phyloP scores from a whole-genome alignment of 2,329 filamentous ascomycete species.

The Fusarium xyrophilum region DNA sequence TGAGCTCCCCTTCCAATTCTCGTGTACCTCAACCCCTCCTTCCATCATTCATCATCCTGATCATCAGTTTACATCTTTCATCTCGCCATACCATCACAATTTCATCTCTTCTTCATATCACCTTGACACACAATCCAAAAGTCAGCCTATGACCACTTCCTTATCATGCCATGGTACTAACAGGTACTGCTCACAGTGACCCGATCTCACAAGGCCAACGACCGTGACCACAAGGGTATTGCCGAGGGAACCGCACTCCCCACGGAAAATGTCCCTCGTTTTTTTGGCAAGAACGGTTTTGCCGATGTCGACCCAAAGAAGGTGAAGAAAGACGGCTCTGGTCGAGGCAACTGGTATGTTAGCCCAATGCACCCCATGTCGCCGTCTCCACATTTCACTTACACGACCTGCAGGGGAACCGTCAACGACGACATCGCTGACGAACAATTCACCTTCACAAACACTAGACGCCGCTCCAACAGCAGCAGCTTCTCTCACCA shows the following conservation, averaged over 20 bases:
- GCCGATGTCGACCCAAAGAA: conserved; percentile 85
- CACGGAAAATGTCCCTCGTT: conserved; percentile 82
- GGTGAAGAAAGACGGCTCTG: conserved; percentile 94
- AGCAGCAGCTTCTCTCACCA: conserved; percentile 76
- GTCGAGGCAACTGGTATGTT: conserved; percentile 91
- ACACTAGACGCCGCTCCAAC: conserved; percentile 91
- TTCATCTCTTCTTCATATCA: background rate
- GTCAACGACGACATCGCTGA: conserved; percentile 85
- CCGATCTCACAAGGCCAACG: conserved; percentile 94
- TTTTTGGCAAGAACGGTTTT: conserved; percentile 88
- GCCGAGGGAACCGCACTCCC: conserved; percentile 74
- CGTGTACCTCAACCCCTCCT: conserved; percentile 28
- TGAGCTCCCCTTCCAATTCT: conserved; percentile 18
- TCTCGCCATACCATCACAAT: conserved; percentile 1
- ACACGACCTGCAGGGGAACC: conserved; percentile 69
- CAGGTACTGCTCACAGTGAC: conserved; percentile 71
- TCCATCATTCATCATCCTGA: conserved; percentile 26
- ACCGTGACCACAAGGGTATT: conserved; percentile 84
- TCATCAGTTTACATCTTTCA: conserved; percentile 12
- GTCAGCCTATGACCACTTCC: conserved; percentile 23
- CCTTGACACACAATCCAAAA: conserved; percentile 17
- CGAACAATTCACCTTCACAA: conserved; percentile 81
- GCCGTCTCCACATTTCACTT: conserved; percentile 14
- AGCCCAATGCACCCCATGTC: background rate
- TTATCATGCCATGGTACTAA: conserved; percentile 1